Evolutionary conservation across 148 eudicot genomes (phyloP).

Genomic region (Tetragonia tetragonoides): DNA sequence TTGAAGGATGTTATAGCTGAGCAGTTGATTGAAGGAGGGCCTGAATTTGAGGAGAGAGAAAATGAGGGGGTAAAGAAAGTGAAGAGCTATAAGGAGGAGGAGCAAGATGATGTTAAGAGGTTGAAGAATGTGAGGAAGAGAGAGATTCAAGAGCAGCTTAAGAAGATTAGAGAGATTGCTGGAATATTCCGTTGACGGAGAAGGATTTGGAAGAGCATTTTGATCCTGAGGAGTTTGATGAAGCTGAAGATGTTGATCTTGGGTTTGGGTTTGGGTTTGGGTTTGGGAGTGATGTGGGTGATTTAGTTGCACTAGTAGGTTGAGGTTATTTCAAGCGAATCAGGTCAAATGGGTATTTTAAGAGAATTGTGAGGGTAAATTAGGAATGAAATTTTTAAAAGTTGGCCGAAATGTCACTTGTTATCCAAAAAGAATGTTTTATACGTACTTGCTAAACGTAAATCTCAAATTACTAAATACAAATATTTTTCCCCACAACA

Average conservation of each 20-base stretch:
- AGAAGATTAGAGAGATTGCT: constrained; percentile 60
- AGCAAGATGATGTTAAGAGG: constrained; percentile 85
- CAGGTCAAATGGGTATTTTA: too few species aligned
- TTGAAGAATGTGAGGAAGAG: constrained; percentile 92
- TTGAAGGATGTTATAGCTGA: constrained; percentile 76
- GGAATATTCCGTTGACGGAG: constrained; percentile 57
- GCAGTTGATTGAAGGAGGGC: constrained; percentile 70
- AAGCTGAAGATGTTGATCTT: constrained; percentile 72
- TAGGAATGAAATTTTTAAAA: too few species aligned
- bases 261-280: constrained; percentile 69
- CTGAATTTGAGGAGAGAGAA: constrained; percentile 72
- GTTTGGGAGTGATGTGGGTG: constrained; percentile 65
- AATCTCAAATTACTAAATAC: too few species aligned
- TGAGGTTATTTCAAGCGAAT: too few species aligned
- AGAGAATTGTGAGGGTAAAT: too few species aligned
- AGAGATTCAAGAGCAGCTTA: constrained; percentile 77
- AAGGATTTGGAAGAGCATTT: constrained; percentile 87
- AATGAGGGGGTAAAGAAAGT: constrained; percentile 75
- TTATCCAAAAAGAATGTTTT: too few species aligned
- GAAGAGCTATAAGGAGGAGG: constrained; percentile 55
- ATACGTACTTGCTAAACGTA: too few species aligned
- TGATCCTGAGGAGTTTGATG: constrained; percentile 77
- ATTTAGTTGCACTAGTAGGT: too few species aligned
- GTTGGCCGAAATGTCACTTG: too few species aligned
- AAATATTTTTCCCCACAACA: too few species aligned